Evolutionary conservation across 805 yeast genomes (phyloP), one percentile per base, ranked within the genome.

Genomic region (Candida arabinofermentans): DNA sequence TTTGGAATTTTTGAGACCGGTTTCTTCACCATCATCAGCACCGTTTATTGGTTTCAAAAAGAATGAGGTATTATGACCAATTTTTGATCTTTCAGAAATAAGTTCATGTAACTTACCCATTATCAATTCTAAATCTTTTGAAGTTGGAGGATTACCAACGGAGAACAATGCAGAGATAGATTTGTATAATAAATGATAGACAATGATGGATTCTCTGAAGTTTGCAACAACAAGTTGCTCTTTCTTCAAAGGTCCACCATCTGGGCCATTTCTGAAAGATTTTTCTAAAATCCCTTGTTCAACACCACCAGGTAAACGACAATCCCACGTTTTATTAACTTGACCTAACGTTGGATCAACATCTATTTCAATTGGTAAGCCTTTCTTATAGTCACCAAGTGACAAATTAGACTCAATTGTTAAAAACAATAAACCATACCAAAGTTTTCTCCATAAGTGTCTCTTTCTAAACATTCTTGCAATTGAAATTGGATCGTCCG

Each of bases 221-320:
- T 71, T 71, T 37, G 68, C 64, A 8, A 76, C 75, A 23, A 76
- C 74, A 18, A 70, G 61, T 29, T 72, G 59, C 48, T 76, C 81
- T 46, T 57, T 51, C 27, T 57, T 54, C 36, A 64, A 47, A n/a
- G 52, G 36, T 14, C 44, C 44, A 34, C 37, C 37, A 33, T 33
- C 33, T n/a, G 31, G 26, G 10, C 34, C 34, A 17, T 65, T 64
- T 32, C 43, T 53, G 51, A 62, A 65, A 8, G 63, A 55, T 39
- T 60, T 63, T 34, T 61, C 64, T 30, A 65, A 48, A 12, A 61
- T 55, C 27, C 66, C 69, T 38, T 57, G 61, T 38, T 65, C 69
- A 22, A 63, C 62, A 36, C 64, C 64, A 36, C 69, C 67, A 9
- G 70, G 70, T 29, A 62, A 51, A 39, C 67, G 51, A 39, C 66